Evolutionary conservation across 805 yeast species (phyloP).

Genomic region (Saccharomycopsis fodiens): DNA sequence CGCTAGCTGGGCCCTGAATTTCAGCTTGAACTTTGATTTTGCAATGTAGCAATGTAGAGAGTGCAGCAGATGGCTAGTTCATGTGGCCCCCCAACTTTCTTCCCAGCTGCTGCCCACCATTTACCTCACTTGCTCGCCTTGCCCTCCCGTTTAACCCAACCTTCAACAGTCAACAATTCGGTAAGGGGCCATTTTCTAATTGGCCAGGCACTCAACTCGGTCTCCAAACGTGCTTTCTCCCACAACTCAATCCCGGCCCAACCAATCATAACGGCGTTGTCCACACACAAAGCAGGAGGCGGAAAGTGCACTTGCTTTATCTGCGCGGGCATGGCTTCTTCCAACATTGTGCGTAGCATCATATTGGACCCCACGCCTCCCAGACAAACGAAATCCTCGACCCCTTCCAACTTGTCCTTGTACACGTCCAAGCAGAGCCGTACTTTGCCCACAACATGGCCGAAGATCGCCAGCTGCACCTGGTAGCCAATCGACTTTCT

Average conservation of each 20-base stretch:
- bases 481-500: constrained; percentile 45
- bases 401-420: constrained; percentile 34
- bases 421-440: constrained; percentile 39
- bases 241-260: constrained; percentile 90
- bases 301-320: constrained; percentile 56
- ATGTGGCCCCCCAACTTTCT: too few relatives aligned
- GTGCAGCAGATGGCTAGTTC: too few relatives aligned
- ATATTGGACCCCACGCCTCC: constrained; percentile 92
- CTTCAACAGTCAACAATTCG: constrained; percentile 28
- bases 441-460: constrained; percentile 63
- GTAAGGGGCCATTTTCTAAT: constrained; percentile 76
- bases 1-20: too few relatives aligned
- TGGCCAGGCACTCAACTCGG: constrained; percentile 54
- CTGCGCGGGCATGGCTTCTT: constrained; percentile 28
- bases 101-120: too few relatives aligned
- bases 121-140: too few relatives aligned
- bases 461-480: constrained; percentile 59
- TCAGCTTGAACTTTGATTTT: too few relatives aligned
- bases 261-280: constrained; percentile 95
- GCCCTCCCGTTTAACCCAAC: too few relatives aligned
- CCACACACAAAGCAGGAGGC: constrained; percentile 69
- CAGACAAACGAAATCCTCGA: constrained; percentile 63
- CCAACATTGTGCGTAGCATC: constrained; percentile 43
- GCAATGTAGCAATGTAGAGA: too few relatives aligned
- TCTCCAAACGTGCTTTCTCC: constrained; percentile 41